Conservation (phyloP, 495 filamentous ascomycete genomes). For the Filosporella fistucella region DNA sequence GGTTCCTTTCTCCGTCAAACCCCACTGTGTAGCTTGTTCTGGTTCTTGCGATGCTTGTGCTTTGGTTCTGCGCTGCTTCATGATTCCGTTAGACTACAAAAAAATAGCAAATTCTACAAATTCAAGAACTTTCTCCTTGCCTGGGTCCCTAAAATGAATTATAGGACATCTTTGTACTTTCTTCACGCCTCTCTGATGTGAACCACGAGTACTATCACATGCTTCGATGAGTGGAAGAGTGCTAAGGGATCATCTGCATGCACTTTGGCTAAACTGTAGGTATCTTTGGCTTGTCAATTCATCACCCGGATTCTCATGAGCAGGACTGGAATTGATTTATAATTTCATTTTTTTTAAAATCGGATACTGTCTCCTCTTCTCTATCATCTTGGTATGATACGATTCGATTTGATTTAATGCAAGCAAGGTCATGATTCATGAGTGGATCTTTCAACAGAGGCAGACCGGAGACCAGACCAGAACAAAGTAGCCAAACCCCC, state of each 20-base stretch:
- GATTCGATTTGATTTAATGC: too few relatives aligned
- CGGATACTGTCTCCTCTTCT: background rate
- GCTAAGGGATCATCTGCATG: too few relatives aligned
- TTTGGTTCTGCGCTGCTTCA: conserved; percentile 9
- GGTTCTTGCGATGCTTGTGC: conserved; percentile 1
- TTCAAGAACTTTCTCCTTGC: background rate
- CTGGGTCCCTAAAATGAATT: too few relatives aligned
- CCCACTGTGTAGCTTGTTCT: background rate
- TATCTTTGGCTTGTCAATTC: background rate
- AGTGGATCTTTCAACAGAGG: too few relatives aligned
- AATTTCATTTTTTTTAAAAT: conserved; percentile 7
- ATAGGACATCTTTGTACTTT: too few relatives aligned
- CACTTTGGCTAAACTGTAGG: too few relatives aligned
- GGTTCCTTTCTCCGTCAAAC: conserved; percentile 2
- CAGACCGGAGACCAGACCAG: background rate
- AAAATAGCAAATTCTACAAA: conserved; percentile 19
- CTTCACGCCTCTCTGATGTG: too few relatives aligned
- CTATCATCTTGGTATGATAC: conserved; percentile 18
- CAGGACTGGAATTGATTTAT: too few relatives aligned
- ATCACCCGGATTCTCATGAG: too few relatives aligned
- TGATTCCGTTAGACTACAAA: conserved; percentile 17
- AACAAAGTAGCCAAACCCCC: background rate
- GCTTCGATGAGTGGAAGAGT: too few relatives aligned
- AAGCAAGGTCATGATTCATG: conserved; percentile 20
- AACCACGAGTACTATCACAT: too few relatives aligned